Percentiles rank a stretch among this genome's conserved stretches.
Conservation (phyloP, 441 rosid genomes). For the California macrophylla region DNA sequence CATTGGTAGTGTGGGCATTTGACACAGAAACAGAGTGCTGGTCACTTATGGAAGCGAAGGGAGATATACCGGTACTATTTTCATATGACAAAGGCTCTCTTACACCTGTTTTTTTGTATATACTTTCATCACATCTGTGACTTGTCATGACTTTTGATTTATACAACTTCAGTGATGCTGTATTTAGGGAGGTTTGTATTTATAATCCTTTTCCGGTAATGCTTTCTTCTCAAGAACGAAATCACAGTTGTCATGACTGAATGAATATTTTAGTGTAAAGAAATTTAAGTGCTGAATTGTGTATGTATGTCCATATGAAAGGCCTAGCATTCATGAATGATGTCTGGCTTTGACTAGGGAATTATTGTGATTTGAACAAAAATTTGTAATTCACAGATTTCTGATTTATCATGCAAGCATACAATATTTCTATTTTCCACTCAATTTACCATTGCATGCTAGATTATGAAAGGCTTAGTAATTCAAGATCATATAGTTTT, state of each 20-base stretch:
- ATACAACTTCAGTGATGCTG: neutral
- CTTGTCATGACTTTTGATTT: neutral
- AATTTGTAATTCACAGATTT: neutral
- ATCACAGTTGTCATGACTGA: neutral
- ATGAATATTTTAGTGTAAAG: neutral
- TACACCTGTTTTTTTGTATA: neutral
- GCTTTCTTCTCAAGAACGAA: neutral
- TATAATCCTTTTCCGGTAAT: neutral
- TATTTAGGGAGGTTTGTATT: neutral
- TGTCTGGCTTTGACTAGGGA: neutral
- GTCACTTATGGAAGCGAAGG: slow-evolving; percentile 91
- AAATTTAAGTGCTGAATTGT: neutral
- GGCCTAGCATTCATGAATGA: neutral
- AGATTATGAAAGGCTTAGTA: neutral
- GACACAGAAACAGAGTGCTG: slow-evolving; percentile 84
- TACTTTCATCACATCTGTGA: neutral
- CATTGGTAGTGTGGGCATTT: slow-evolving; percentile 72
- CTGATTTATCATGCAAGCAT: neutral
- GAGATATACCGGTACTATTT: slow-evolving; percentile 70
- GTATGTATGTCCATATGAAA: neutral
- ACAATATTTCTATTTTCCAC: neutral
- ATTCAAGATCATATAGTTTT: neutral
- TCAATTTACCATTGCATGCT: neutral
- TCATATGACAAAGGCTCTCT: neutral
- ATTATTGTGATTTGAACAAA: neutral